Conservation (phyloP, 192 early-diverging fungal species). For the Fimicolochytrium jonesii region DNA sequence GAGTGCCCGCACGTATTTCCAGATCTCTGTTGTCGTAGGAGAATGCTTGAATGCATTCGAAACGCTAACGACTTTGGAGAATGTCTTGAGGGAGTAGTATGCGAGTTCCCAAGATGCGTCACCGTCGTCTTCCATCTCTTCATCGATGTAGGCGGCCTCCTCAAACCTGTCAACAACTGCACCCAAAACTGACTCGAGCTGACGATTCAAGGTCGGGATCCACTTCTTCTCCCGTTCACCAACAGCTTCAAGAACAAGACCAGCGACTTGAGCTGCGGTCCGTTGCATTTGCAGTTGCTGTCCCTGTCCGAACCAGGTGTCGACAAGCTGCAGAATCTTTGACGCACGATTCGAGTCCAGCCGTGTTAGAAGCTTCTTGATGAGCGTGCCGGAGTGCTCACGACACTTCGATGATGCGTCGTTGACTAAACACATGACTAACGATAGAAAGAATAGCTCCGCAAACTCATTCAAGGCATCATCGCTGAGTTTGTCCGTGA, state of each 20-base stretch:
- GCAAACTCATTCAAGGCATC: slow-evolving; percentile 67
- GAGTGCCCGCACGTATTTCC: slow-evolving; percentile 61
- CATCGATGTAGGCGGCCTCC: slow-evolving; percentile 27
- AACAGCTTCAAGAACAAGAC: slow-evolving; percentile 75
- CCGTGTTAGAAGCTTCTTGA: slow-evolving; percentile 62
- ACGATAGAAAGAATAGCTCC: slow-evolving; percentile 79
- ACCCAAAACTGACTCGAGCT: slow-evolving; percentile 4
- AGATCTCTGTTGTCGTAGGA: slow-evolving; percentile 49
- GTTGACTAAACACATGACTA: slow-evolving; percentile 82
- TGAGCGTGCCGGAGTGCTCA: slow-evolving; percentile 75
- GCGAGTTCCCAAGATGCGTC: slow-evolving; percentile 76
- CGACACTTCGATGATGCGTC: slow-evolving; percentile 92
- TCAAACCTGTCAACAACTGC: slow-evolving; percentile 17
- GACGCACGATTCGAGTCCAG: slow-evolving; percentile 56
- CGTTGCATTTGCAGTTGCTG: slow-evolving; percentile 67
- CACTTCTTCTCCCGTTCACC: slow-evolving; percentile 42
- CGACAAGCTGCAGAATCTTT: slow-evolving; percentile 64
- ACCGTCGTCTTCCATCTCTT: slow-evolving; percentile 47
- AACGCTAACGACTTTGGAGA: slow-evolving; percentile 59
- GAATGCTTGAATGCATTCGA: slow-evolving; percentile 28
- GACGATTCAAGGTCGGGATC: slow-evolving; percentile 11
- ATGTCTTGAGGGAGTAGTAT: slow-evolving; percentile 77
- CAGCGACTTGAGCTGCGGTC: slow-evolving; percentile 79
- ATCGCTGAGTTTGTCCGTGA: slow-evolving; percentile 76
- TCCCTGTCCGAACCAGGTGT: slow-evolving; percentile 62